phyloP scores from a whole-genome alignment of 345 rosid species.

The Excoecaria cochinchinensis region DNA sequence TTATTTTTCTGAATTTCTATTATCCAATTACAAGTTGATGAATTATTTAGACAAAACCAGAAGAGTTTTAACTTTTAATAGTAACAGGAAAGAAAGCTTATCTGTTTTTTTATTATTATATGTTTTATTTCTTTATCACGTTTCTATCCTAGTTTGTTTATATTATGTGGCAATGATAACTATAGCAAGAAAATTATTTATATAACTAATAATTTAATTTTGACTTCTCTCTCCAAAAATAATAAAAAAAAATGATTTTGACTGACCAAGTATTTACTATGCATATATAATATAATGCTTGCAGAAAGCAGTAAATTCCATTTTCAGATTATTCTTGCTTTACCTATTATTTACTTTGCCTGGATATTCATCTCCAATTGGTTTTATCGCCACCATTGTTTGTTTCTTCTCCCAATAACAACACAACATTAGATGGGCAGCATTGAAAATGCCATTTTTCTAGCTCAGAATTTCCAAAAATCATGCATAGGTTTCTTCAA shows the following conservation, averaged over 20 bases:
- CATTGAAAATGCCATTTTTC: slow-evolving; percentile 9
- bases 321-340: not conserved
- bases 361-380: not conserved
- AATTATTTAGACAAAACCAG: not conserved
- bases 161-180: too few species aligned
- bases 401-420: not conserved
- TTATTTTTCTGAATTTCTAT: not conserved
- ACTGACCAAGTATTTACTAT: too few species aligned
- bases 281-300: not conserved
- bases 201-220: too few species aligned
- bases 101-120: too few species aligned
- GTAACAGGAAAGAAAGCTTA: too few species aligned
- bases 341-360: not conserved
- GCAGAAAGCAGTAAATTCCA: not conserved
- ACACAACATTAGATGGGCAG: not conserved
- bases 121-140: too few species aligned
- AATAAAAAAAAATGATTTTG: too few species aligned
- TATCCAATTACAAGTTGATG: not conserved
- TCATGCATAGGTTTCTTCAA: slow-evolving; percentile 14
- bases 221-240: too few species aligned
- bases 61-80: too few species aligned
- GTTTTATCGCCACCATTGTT: not conserved
- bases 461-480: slow-evolving; percentile 11
- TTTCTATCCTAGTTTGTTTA: too few species aligned
- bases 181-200: too few species aligned